A percentile compares a stretch with the other conserved stretches of the same genome.
phyloP scores from a whole-genome alignment of 116 monocot species.

The Zostera marina region DNA sequence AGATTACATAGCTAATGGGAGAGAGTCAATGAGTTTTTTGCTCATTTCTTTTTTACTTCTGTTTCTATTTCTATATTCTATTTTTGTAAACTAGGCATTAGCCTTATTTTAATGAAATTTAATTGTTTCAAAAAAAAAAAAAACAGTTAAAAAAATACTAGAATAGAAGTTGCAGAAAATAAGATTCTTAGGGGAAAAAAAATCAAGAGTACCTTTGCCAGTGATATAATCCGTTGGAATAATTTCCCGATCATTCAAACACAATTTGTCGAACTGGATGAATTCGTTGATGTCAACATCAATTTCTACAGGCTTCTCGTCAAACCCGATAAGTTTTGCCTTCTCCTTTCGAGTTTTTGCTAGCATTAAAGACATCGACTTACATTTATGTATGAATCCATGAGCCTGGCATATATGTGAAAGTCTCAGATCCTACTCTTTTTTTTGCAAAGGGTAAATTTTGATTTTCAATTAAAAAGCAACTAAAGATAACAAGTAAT shows the following conservation, averaged over 20 bases:
- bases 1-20: too few relatives aligned
- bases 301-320: slow-evolving; percentile 41
- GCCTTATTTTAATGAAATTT: too few relatives aligned
- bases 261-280: slow-evolving; percentile 9
- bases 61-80: too few relatives aligned
- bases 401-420: slow-evolving; percentile 24
- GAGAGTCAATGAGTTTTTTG: too few relatives aligned
- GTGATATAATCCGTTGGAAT: not conserved
- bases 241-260: slow-evolving; percentile 6
- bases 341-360: slow-evolving; percentile 23
- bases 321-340: slow-evolving; percentile 66
- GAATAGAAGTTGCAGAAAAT: not conserved
- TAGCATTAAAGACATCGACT: slow-evolving; percentile 52
- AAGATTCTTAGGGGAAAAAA: not conserved
- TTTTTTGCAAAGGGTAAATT: too few relatives aligned
- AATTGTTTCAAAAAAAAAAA: too few relatives aligned
- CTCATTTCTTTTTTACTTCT: too few relatives aligned
- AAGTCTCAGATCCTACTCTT: not conserved
- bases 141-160: too few relatives aligned
- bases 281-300: slow-evolving; percentile 13
- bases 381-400: slow-evolving; percentile 59
- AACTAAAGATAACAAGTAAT: too few relatives aligned
- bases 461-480: not conserved
- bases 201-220: too few relatives aligned
- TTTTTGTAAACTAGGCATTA: too few relatives aligned